These are phyloP conservation scores for Eurotiales sp. DNA, from an alignment of 2,329 filamentous ascomycete genomes.

Conservation along the genomic window DNA sequence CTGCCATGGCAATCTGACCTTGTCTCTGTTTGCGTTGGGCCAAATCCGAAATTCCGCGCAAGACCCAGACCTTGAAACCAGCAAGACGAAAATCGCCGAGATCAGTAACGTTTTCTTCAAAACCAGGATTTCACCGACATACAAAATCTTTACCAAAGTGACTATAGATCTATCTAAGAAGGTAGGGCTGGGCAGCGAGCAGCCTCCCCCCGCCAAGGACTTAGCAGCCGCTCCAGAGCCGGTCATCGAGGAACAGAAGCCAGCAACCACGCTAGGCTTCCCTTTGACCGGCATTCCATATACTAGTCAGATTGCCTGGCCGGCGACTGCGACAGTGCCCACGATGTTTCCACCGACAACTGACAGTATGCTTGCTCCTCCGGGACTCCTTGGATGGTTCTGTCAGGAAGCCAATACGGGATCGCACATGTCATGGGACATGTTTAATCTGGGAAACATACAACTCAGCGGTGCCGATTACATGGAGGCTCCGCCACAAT, in stretches of 20 bases:
- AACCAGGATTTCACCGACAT: constrained; percentile 11
- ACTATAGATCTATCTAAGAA: constrained; percentile 5
- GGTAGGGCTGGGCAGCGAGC: constrained; percentile 3
- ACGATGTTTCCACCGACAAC: constrained; percentile 2
- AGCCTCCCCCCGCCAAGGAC: not conserved
- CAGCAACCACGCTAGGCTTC: not conserved
- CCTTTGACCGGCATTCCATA: constrained; percentile 4
- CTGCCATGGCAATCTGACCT: constrained; percentile 33
- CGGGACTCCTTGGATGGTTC: constrained; percentile 11
- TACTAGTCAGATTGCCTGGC: constrained; percentile 4
- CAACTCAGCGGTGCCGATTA: constrained; percentile 6
- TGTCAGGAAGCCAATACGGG: constrained; percentile 6
- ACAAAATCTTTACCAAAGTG: constrained; percentile 14
- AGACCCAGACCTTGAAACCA: not conserved
- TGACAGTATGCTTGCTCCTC: constrained; percentile 4
- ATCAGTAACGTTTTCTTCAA: constrained; percentile 1
- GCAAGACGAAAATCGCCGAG: constrained; percentile 4
- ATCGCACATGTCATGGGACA: constrained; percentile 11
- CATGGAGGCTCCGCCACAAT: constrained; percentile 7
- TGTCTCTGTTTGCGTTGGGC: constrained; percentile 22
- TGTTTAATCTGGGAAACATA: constrained; percentile 11
- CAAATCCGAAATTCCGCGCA: not conserved
- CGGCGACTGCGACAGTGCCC: constrained; percentile 1
- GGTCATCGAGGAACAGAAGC: not conserved
- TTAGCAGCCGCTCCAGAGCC: not conserved